A percentile compares a stretch with the other conserved stretches of the same genome.
phyloP scores from a whole-genome alignment of 257 asterid genomes.

The Thymus mandschuricus region DNA sequence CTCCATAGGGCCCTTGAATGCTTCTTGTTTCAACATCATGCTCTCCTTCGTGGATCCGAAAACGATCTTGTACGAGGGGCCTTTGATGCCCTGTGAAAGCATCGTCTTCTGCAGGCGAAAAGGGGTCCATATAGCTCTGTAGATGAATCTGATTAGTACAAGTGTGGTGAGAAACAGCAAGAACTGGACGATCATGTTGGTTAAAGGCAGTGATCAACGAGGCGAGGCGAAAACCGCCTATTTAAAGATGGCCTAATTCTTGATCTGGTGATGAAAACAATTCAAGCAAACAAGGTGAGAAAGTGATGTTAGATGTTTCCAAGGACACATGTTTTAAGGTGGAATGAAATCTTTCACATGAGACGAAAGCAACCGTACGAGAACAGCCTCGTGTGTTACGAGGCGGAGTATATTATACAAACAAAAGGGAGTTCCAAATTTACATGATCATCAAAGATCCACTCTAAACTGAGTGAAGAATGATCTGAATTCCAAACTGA shows the following conservation, averaged over 20 bases:
- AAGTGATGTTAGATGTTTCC: slow-evolving; percentile 21
- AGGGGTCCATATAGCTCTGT: slow-evolving; percentile 58
- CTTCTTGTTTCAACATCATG: slow-evolving; percentile 41
- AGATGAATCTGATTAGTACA: slow-evolving; percentile 35
- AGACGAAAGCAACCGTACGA: neutral
- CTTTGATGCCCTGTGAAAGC: slow-evolving; percentile 57
- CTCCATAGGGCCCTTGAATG: slow-evolving; percentile 48
- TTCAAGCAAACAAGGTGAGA: slow-evolving; percentile 12
- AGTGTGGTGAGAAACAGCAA: slow-evolving; percentile 23
- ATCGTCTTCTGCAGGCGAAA: slow-evolving; percentile 38
- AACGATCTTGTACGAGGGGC: slow-evolving; percentile 50
- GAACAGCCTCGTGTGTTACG: neutral
- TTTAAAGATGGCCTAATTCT: slow-evolving; percentile 14
- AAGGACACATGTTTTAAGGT: neutral
- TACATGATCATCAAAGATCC: neutral
- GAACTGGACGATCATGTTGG: slow-evolving; percentile 26
- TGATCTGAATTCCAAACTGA: slow-evolving; percentile 42
- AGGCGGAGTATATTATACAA: neutral
- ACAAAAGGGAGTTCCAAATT: neutral
- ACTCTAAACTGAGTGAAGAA: slow-evolving; percentile 32
- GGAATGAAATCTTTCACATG: neutral
- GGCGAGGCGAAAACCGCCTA: neutral
- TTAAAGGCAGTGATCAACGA: neutral
- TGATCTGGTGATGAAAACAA: slow-evolving; percentile 22
- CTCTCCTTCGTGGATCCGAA: slow-evolving; percentile 62